These are phyloP conservation scores for Luzula sylvatica DNA, from an alignment of 176 grass and related monocot genomes.

Conservation along the genomic window DNA sequence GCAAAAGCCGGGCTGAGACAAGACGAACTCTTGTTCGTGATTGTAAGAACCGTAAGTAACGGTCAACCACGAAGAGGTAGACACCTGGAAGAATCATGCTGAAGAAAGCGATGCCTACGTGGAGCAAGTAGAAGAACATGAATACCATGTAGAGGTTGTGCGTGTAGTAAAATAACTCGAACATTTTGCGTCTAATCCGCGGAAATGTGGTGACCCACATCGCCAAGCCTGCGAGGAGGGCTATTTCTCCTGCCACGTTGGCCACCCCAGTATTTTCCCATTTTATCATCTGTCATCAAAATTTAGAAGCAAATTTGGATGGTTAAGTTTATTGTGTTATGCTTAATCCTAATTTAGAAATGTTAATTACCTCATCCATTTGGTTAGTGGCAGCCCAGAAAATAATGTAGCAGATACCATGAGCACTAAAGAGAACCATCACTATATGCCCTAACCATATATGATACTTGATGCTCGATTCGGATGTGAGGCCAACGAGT, in stretches of 20 bases:
- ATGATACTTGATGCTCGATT: constrained; percentile 54
- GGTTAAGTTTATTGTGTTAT: too few species aligned
- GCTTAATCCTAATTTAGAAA: too few species aligned
- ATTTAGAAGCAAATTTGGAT: not conserved
- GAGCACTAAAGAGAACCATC: constrained; percentile 33
- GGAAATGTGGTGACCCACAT: constrained; percentile 42
- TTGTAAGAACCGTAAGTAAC: constrained; percentile 53
- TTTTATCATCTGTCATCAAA: constrained; percentile 32
- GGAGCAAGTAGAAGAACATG: constrained; percentile 36
- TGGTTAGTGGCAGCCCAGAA: constrained; percentile 45
- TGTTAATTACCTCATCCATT: constrained; percentile 44
- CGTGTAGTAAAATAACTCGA: constrained; percentile 58
- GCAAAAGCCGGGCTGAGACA: constrained; percentile 35
- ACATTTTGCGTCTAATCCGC: constrained; percentile 35
- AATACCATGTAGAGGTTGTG: constrained; percentile 52
- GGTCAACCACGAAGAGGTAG: constrained; percentile 49
- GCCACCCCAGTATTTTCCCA: constrained; percentile 26
- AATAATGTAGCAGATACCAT: constrained; percentile 23
- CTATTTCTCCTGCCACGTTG: constrained; percentile 43
- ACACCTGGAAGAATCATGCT: constrained; percentile 33
- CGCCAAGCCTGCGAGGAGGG: constrained; percentile 18
- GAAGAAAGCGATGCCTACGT: constrained; percentile 33
- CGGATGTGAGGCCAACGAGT: constrained; percentile 46
- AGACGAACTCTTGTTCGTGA: constrained; percentile 30
- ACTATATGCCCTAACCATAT: constrained; percentile 43